Evolutionary conservation across 179 eudicot genomes (phyloP), one percentile per base, ranked within the genome.

Genomic region (Sideroxylon spinosum): DNA sequence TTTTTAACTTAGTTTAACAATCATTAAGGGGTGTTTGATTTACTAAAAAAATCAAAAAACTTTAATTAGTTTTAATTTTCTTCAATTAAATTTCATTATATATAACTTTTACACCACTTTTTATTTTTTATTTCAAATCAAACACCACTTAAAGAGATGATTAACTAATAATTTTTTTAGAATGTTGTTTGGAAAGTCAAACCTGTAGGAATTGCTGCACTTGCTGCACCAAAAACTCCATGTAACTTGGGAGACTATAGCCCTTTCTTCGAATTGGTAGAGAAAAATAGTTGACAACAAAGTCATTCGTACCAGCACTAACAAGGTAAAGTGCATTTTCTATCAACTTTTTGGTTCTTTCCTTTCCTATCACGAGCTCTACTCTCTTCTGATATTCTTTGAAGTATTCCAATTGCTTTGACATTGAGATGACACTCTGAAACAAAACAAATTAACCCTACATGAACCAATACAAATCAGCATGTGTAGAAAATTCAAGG

Each of bases 291-390:
- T 84, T 91, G 48, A 89, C 69, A 37, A 88, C 88, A 74, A 89
- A 90, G 73, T 93, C 98, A 72, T 91, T 91, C 3, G 96, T 91
- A 20, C 91, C 96, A 1, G 93, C 96, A 63, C 93, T 86, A 0
- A 91, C 71, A 0, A 93, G 37, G 79, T 80, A 93, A 0, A 82
- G 53, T 9, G 96, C 87, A 12, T 86, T 87, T 17, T 63, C 83
- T 1, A 93, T 77, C 52, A 90, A 76, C 1, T 48, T 61, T 53
- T 78, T 83, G 0, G 86, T 81, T 74, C 81, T 89, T 55, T 86
- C 79, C 48, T 82, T 75, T 19, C 98, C 98, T 67, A 91, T 76
- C 10, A 20, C 50, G 0, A 0, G 1, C 76, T 86, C 89, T 20
- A 93, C 26, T 77, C 82, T 87, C 82, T 82, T 63, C 83, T 79